These are phyloP conservation scores for Golubevia pallescens DNA, from an alignment of 1,284 basidiomycete species.

Conservation along the genomic window DNA sequence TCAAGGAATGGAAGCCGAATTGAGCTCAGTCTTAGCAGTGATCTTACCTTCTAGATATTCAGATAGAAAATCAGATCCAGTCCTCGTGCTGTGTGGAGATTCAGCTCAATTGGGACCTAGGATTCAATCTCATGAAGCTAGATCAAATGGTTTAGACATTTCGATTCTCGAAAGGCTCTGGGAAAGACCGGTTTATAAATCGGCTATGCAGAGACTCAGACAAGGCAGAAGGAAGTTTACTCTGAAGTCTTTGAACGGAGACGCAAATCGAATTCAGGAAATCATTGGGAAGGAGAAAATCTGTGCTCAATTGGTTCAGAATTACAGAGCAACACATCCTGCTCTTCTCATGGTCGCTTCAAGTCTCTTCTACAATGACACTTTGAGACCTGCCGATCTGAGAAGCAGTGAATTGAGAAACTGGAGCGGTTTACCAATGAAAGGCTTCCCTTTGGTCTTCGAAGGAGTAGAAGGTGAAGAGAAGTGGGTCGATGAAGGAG, in stretches of 20 bases:
- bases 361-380: constrained; percentile 65
- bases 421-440: constrained; percentile 57
- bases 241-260: constrained; percentile 1
- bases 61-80: constrained; percentile 22
- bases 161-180: constrained; percentile 65
- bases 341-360: constrained; percentile 65
- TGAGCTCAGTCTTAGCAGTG: constrained; percentile 58
- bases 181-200: constrained; percentile 45
- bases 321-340: constrained; percentile 64
- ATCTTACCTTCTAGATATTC: constrained; percentile 28
- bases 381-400: constrained; percentile 42
- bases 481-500: constrained; percentile 64
- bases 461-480: constrained; percentile 54
- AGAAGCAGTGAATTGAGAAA: constrained; percentile 19
- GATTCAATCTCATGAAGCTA: constrained; percentile 49
- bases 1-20: constrained; percentile 65
- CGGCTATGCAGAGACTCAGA: constrained; percentile 20
- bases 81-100: constrained; percentile 64
- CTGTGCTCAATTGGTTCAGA: constrained; percentile 46
- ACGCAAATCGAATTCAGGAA: not conserved
- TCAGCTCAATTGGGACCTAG: constrained; percentile 64
- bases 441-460: constrained; percentile 61
- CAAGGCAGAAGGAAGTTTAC: constrained; percentile 18
- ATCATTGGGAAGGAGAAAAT: constrained; percentile 10
- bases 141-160: constrained; percentile 62